phyloP scores from a whole-genome alignment of 306 rosid species.

The Vicia faba region DNA sequence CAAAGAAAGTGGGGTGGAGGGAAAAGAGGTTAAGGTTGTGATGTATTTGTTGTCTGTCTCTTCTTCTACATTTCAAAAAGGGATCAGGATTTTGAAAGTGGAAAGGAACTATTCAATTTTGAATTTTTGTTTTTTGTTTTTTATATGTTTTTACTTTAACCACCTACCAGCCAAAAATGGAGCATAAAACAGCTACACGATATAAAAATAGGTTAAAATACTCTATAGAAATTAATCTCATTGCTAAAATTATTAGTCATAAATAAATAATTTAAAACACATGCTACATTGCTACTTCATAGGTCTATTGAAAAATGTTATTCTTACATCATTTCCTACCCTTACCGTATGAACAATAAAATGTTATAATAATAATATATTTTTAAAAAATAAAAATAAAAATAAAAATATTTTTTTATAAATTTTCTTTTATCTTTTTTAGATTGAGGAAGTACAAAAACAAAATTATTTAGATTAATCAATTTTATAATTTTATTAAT shows the following conservation, averaged over 20 bases:
- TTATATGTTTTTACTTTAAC: background rate
- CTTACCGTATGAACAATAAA: no score
- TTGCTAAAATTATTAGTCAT: background rate
- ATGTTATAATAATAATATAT: no score
- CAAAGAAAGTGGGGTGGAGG: slow-evolving; percentile 24
- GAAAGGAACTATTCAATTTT: slow-evolving; percentile 9
- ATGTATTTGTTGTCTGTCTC: slow-evolving; percentile 8
- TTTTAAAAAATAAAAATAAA: no score
- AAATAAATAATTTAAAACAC: background rate
- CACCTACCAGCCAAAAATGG: slow-evolving; percentile 3
- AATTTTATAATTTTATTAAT: background rate
- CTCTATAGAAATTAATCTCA: no score
- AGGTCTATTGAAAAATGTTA: no score
- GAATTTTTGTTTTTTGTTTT: background rate
- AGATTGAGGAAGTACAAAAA: no score
- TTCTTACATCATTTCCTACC: no score
- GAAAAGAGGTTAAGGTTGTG: slow-evolving; percentile 4
- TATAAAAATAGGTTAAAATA: background rate
- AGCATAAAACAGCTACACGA: background rate
- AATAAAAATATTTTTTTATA: no score
- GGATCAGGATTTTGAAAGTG: slow-evolving; percentile 34
- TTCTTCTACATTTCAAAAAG: slow-evolving; percentile 29
- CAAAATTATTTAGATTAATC: no score
- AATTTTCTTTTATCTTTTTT: no score
- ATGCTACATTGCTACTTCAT: background rate